Percentiles rank a stretch among this genome's conserved stretches.
Evolutionary conservation across 441 rosid species (phyloP).

Genomic region (Aleurites moluccanus): DNA sequence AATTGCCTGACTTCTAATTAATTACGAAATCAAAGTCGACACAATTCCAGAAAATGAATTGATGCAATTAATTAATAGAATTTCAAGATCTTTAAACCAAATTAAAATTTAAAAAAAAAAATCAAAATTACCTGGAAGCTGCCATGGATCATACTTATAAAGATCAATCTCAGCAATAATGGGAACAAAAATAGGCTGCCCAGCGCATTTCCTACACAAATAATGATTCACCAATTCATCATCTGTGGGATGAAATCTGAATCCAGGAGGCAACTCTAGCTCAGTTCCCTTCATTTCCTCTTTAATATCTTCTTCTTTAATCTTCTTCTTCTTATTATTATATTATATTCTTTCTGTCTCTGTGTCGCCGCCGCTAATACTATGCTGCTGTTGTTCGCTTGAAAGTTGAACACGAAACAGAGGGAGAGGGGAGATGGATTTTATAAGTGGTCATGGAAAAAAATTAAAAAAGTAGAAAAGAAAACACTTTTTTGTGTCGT

Average conservation of each 20-base stretch:
- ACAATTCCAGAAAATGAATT: no score
- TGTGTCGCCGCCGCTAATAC: no score
- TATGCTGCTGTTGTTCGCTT: neutral
- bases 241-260: slow-evolving; percentile 94
- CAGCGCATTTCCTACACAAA: slow-evolving; percentile 64
- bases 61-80: no score
- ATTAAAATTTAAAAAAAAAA: neutral
- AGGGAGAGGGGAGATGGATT: slow-evolving; percentile 1
- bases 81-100: neutral
- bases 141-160: slow-evolving; percentile 92
- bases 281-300: slow-evolving; percentile 42
- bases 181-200: slow-evolving; percentile 59
- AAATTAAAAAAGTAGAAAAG: neutral
- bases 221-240: slow-evolving; percentile 91
- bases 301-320: no score
- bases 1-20: no score
- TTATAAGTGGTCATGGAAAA: slow-evolving; percentile 29
- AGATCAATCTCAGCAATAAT: slow-evolving; percentile 90
- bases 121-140: slow-evolving; percentile 71
- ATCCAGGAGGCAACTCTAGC: slow-evolving; percentile 76
- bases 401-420: neutral
- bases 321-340: neutral
- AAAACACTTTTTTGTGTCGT: neutral
- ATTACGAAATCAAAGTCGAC: no score
- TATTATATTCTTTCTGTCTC: neutral